Evolutionary conservation across 2,329 filamentous ascomycete genomes (phyloP), one percentile per base, ranked within the genome.

Genomic region (Coleophoma cylindrospora): DNA sequence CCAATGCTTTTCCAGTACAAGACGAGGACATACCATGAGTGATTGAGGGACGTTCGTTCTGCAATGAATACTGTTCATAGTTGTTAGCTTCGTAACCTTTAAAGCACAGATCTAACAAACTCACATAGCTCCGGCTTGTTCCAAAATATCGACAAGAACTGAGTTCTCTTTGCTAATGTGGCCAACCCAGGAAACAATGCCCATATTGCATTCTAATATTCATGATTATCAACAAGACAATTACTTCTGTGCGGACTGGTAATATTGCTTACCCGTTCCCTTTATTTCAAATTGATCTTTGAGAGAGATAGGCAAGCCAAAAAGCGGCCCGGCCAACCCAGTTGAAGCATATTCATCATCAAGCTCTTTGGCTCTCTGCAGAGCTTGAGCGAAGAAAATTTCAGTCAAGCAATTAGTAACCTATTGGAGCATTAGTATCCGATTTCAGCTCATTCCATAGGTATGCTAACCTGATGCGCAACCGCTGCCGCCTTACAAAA

Each of bases 401-500:
- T 76, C 37, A 43, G 38, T 48, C 32, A 14, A 33, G 12, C n/a
- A 41, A 8, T 27, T 21, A 5, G 38, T 40, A 6, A 71, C 63
- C 27, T 27, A 27, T 10, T 27, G 27, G 27, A 27, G 9, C 9
- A 10, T 27, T 27, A 27, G 3, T 27, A 27, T 27, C 19, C 19
- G 9, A 27, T 27, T 27, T 10, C 27, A 8, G 7, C 27, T 27
- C 27, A 3, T 27, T 10, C 9, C 27, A 27, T 27, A 27, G 27
- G 27, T 27, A 27, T 27, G 27, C 27, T 27, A 10, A 27, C 27
- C 52, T 75, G 73, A 37, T 74, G 72, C 1, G 70, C 71, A 22
- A 76, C 67, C 1, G 71, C 68, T 1, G 73, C 72, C 10, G 73
- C 65, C 53, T 74, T 74, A 49, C 70, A 73, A 54, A 75, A 74